Evolutionary conservation across 441 rosid species (phyloP).

Genomic region (Gossypium aridum): DNA sequence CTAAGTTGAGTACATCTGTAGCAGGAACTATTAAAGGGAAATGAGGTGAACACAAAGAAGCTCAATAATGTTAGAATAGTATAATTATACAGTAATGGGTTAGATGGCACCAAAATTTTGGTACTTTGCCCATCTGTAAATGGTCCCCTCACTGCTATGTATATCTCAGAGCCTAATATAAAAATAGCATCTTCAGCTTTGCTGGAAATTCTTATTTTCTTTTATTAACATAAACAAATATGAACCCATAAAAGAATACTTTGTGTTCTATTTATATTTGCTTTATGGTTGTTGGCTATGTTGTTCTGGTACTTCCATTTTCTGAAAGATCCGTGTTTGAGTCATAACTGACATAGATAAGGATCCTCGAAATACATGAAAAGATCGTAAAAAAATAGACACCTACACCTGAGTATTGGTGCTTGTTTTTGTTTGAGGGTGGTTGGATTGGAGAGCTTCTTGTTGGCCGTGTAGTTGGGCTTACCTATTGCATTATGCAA

Average conservation of each 20-base stretch:
- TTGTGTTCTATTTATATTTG: conserved; percentile 25
- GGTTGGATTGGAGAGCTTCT: not conserved
- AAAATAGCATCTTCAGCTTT: conserved; percentile 23
- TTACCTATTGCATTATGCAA: not conserved
- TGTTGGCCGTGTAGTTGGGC: not conserved
- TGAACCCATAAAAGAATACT: not conserved
- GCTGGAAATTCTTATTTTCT: conserved; percentile 27
- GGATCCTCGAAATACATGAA: not conserved
- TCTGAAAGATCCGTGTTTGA: not conserved
- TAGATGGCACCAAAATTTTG: conserved; percentile 28
- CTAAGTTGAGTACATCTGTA: conserved; percentile 21
- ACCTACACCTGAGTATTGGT: no score
- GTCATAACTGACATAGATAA: not conserved
- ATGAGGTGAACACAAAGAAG: conserved; percentile 19
- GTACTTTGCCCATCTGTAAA: conserved; percentile 26
- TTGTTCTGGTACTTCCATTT: not conserved
- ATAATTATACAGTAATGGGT: conserved; percentile 21
- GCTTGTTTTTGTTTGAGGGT: not conserved
- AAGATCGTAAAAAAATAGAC: no score
- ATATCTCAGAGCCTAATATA: conserved; percentile 26
- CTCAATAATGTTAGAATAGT: conserved; percentile 35
- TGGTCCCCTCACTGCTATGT: conserved; percentile 40
- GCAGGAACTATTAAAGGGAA: conserved; percentile 22
- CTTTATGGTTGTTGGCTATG: conserved; percentile 18
- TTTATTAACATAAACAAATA: not conserved